phyloP scores from a whole-genome alignment of 495 filamentous ascomycete genomes.

The Daldinia childiae region DNA sequence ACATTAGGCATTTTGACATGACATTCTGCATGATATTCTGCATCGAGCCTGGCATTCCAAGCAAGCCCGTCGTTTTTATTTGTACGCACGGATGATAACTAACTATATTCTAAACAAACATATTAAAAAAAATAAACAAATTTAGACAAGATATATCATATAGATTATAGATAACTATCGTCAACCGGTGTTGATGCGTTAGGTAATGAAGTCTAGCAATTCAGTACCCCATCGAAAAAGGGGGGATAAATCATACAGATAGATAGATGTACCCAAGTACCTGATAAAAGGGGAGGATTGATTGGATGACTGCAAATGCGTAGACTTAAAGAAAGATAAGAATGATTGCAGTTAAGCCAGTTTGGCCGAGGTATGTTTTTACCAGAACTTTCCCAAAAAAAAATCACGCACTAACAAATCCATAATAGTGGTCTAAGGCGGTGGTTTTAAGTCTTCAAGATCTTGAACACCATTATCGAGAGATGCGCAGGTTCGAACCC shows the following conservation, averaged over 20 bases:
- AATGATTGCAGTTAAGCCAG: constrained; percentile 1
- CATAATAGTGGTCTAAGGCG: constrained; percentile 37
- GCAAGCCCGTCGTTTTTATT: no score
- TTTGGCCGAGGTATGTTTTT: constrained; percentile 19
- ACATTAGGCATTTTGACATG: background rate
- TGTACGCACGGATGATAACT: no score
- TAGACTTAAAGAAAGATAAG: background rate
- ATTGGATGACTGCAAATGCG: background rate
- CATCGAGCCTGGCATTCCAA: background rate
- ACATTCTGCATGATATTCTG: background rate
- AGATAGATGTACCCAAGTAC: background rate
- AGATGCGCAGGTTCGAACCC: constrained; percentile 44
- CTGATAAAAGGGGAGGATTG: background rate
- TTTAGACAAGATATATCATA: no score
- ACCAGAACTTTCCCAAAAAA: background rate
- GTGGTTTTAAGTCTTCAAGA: constrained; percentile 35
- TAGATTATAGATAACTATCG: background rate
- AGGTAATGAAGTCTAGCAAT: no score
- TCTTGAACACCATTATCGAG: constrained; percentile 43
- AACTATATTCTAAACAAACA: no score
- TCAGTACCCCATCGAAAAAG: background rate
- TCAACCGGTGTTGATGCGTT: background rate
- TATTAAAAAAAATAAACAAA: no score
- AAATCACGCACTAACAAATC: background rate
- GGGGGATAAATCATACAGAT: no score